Evolutionary conservation across 306 rosid species (phyloP).

Genomic region (Cucurbita maxima): DNA sequence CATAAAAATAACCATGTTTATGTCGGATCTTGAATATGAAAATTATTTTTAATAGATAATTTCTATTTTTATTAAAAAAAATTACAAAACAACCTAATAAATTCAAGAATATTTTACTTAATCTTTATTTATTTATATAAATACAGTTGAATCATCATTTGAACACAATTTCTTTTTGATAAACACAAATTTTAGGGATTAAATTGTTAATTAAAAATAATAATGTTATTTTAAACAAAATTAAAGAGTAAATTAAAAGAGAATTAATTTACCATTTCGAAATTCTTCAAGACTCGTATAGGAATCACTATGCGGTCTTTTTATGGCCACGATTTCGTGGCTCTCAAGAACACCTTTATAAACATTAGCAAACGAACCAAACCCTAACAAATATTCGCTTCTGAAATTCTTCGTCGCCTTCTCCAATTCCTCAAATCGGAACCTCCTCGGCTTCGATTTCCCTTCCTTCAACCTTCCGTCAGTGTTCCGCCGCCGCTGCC

Average conservation of each 20-base stretch:
- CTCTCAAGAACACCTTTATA: slow-evolving; percentile 44
- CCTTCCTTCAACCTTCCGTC: slow-evolving; percentile 22
- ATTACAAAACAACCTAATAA: no score
- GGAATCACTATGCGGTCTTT: slow-evolving; percentile 48
- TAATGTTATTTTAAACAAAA: no score
- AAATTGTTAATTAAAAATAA: no score
- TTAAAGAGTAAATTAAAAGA: neutral
- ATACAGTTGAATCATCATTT: no score
- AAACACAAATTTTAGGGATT: no score
- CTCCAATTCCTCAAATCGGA: slow-evolving; percentile 41
- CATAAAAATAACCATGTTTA: no score
- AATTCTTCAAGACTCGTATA: slow-evolving; percentile 44
- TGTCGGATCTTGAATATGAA: no score
- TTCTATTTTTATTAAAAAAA: no score
- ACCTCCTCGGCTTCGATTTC: slow-evolving; percentile 30
- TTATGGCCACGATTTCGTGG: slow-evolving; percentile 50
- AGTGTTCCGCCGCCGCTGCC: neutral
- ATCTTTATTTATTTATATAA: no score
- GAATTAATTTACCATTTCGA: slow-evolving; percentile 35
- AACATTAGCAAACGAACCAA: slow-evolving; percentile 70
- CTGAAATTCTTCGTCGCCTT: slow-evolving; percentile 57
- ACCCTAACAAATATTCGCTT: slow-evolving; percentile 47
- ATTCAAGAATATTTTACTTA: no score
- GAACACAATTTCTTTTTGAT: no score
- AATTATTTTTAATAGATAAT: no score